Evolutionary conservation across 176 grass and related monocot species (phyloP).

Genomic region (Otatea glauca): DNA sequence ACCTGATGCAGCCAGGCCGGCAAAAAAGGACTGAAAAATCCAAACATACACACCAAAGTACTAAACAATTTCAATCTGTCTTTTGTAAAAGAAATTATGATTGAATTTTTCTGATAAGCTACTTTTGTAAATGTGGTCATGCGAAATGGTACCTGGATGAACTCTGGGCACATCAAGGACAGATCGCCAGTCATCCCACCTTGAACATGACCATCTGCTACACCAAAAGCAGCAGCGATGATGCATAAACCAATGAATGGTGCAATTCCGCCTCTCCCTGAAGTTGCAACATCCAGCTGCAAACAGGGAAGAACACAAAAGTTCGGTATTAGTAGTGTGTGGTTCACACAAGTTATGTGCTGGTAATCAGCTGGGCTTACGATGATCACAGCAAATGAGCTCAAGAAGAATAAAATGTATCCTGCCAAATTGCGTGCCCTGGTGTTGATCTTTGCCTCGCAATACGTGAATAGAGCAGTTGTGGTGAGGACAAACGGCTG

Average conservation of each 20-base stretch:
- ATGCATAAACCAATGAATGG: slow-evolving; percentile 53
- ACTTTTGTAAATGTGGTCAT: neutral
- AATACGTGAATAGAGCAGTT: slow-evolving; percentile 51
- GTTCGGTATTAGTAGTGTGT: neutral
- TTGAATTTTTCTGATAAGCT: too few species aligned
- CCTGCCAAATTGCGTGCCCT: slow-evolving; percentile 59
- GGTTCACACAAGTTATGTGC: too few species aligned
- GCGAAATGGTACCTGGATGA: slow-evolving; percentile 58
- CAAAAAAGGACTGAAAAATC: slow-evolving; percentile 56
- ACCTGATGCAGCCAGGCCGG: slow-evolving; percentile 66
- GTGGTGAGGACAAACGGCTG: slow-evolving; percentile 65
- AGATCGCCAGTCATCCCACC: slow-evolving; percentile 68
- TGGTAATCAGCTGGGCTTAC: slow-evolving; percentile 27
- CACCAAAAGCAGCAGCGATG: slow-evolving; percentile 51
- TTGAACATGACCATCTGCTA: slow-evolving; percentile 62
- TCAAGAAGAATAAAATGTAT: slow-evolving; percentile 66
- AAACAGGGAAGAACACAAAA: neutral
- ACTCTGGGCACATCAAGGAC: slow-evolving; percentile 69
- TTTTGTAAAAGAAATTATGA: neutral
- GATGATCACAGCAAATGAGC: slow-evolving; percentile 54
- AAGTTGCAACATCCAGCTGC: slow-evolving; percentile 64
- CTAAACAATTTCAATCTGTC: neutral
- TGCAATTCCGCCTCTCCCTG: slow-evolving; percentile 55
- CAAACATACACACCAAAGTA: neutral
- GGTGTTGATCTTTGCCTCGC: slow-evolving; percentile 71